Conservation (phyloP, 208 protist genomes). For the Acanthamoeba royreba region DNA sequence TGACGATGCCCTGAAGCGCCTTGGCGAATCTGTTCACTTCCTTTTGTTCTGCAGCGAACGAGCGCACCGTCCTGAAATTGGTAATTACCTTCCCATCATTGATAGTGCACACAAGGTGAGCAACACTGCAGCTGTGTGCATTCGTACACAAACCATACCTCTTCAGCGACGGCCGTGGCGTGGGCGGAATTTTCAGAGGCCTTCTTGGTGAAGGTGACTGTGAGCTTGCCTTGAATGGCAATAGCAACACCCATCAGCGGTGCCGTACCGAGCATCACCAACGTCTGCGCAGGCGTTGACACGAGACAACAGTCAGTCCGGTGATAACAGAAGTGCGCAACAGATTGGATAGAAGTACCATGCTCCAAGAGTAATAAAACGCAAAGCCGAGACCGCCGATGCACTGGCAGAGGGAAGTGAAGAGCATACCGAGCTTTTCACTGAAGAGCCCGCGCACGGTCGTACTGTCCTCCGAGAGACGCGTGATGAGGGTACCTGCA, state of each 20-base stretch:
- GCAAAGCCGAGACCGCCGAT: neutral
- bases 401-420: neutral
- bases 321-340: neutral
- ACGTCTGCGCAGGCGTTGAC: neutral
- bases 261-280: neutral
- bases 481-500: neutral
- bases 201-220: neutral
- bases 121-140: neutral
- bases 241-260: conserved; percentile 17
- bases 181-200: neutral
- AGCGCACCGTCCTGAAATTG: neutral
- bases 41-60: conserved; percentile 20
- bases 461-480: neutral
- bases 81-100: neutral
- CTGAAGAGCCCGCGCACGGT: neutral
- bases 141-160: neutral
- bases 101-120: neutral
- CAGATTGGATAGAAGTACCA: neutral
- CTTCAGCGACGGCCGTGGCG: neutral
- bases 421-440: neutral
- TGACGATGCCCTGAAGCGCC: neutral
- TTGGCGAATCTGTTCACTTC: neutral
- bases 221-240: conserved; percentile 6
- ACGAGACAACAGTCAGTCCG: neutral
- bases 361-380: conserved; percentile 17